phyloP scores from a whole-genome alignment of 768 basidiomycete genomes.

The Pleurotus ostreatus region DNA sequence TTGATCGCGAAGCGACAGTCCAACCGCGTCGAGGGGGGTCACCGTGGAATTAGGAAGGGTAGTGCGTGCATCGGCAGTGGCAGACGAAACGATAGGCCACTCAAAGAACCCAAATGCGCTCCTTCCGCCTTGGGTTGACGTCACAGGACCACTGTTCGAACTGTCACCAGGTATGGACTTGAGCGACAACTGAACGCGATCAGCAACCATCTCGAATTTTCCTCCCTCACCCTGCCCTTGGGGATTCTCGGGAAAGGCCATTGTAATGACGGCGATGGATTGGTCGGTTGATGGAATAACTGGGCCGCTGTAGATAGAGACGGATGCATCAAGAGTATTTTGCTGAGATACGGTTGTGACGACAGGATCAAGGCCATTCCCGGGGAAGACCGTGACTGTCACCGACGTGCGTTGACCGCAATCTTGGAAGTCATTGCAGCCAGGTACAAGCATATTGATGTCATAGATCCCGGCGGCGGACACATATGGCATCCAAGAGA shows the following conservation, averaged over 20 bases:
- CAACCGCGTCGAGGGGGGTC: conserved; percentile 63
- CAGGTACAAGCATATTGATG: conserved; percentile 81
- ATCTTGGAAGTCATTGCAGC: conserved; percentile 77
- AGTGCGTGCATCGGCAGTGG: conserved; percentile 53
- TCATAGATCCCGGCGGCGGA: conserved; percentile 84
- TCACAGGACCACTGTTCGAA: conserved; percentile 26
- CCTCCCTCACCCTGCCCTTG: conserved; percentile 58
- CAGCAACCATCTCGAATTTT: conserved; percentile 81
- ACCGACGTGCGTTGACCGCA: conserved; percentile 81
- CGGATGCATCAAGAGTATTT: conserved; percentile 55
- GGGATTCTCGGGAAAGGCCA: conserved; percentile 69
- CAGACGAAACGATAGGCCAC: conserved; percentile 58
- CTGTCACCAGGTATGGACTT: conserved; percentile 45
- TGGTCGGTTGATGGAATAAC: conserved; percentile 68
- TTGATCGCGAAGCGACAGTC: conserved; percentile 56
- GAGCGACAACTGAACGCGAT: conserved; percentile 76
- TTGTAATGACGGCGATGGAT: conserved; percentile 71
- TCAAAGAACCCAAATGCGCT: conserved; percentile 85
- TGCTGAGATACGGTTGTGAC: conserved; percentile 74
- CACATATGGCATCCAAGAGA: conserved; percentile 93
- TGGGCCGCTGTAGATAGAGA: conserved; percentile 76
- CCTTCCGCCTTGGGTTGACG: conserved; percentile 24
- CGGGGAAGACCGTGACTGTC: conserved; percentile 78
- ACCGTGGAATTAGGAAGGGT: conserved; percentile 63
- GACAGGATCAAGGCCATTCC: conserved; percentile 56